These are phyloP conservation scores for Kuraishia cidri DNA, from an alignment of 805 yeast genomes.

Conservation along the genomic window DNA sequence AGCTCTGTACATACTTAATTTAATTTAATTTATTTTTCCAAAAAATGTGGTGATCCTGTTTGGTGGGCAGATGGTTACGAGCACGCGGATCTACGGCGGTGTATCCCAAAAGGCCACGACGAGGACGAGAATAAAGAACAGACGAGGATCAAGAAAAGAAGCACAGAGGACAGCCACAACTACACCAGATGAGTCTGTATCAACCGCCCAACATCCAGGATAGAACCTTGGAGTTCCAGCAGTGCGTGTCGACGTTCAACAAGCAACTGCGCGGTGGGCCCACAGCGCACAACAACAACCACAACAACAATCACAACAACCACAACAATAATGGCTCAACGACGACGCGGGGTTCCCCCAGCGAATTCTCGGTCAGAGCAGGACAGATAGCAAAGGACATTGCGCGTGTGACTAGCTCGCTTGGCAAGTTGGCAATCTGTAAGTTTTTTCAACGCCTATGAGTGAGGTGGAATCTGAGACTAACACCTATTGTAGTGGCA, in stretches of 20 bases:
- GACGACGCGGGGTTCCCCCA: slow-evolving; percentile 22
- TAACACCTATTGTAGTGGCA: slow-evolving; percentile 41
- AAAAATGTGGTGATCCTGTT: no score
- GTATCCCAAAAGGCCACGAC: no score
- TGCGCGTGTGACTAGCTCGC: slow-evolving; percentile 71
- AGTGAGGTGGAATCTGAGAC: background rate
- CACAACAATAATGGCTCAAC: slow-evolving; percentile 1
- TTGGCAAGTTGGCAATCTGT: slow-evolving; percentile 72
- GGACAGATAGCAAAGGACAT: slow-evolving; percentile 82
- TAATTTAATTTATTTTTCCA: no score
- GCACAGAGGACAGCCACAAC: background rate
- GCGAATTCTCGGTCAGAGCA: slow-evolving; percentile 65
- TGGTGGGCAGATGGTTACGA: no score
- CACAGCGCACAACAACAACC: slow-evolving; percentile 13
- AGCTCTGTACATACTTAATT: no score
- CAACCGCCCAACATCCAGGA: slow-evolving; percentile 45
- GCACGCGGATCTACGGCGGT: no score
- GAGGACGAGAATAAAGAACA: no score
- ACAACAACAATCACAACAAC: slow-evolving; percentile 12
- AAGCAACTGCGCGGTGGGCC: slow-evolving; percentile 37
- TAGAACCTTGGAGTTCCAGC: slow-evolving; percentile 87
- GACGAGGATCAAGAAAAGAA: no score
- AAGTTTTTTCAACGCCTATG: no score
- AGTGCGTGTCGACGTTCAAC: slow-evolving; percentile 74
- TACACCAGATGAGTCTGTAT: slow-evolving; percentile 12